Evolutionary conservation across 768 basidiomycete species (phyloP), one percentile per base, ranked within the genome.

Genomic region (Pisolithus sp.): DNA sequence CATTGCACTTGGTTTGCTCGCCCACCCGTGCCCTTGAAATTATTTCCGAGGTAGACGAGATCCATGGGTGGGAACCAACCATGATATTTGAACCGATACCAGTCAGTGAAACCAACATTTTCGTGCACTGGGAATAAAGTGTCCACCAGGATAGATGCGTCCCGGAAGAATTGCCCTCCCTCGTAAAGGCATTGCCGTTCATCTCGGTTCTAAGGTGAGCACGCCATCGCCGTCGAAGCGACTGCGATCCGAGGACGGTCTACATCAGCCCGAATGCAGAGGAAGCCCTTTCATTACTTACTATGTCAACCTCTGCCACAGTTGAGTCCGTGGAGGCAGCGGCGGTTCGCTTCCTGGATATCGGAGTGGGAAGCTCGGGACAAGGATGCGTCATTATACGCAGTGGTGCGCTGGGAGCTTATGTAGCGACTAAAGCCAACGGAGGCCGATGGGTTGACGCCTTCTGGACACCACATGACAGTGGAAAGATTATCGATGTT

Each of bases 51-150:
- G 75, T 86, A 12, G 62, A 71, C 4, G 62, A 72, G 46, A 66
- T 79, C 10, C 62, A 71, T 3, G 74, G 62, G 9, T 92, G 91
- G 89, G 60, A 69, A 7, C 86, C 92, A 5, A 70, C 71, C 42
- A 76, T 80, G 2, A 81, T 93, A 40, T 95, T 85, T 58, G 92
- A 94, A 68, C 93, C 93, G 2, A 87, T 93, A 56, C 91, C 90
- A 52, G 90, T 91, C 46, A 51, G 81, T 74, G 4, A 24, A 46
- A 13, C 20, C 47, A 42, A 26, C 41, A 21, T 31, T 37, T 41
- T 37, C 36, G 37, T 12, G 48, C 31, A 23, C 28, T 42, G 52
- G 13, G 15, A 23, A 30, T 43, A n/a, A 53, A 45, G 31, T 47
- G 30, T 50, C 30, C 28, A 57, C 24, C 66, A 92, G 85, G 78